phyloP scores from a whole-genome alignment of 2,329 filamentous ascomycete species.

The Cladophialophora bantiana region DNA sequence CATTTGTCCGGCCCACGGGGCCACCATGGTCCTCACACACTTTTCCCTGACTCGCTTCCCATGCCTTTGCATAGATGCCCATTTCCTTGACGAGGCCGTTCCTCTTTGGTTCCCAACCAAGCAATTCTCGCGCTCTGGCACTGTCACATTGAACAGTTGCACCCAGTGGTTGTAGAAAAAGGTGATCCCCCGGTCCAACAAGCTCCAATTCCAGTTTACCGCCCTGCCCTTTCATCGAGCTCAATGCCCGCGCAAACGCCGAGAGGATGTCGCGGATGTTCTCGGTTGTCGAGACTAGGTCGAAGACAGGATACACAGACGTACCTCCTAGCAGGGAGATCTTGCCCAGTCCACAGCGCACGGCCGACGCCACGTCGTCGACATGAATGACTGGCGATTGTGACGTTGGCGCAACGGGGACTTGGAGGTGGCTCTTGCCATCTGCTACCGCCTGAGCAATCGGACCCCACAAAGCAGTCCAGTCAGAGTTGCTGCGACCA shows the following conservation, averaged over 20 bases:
- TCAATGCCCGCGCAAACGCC: not conserved
- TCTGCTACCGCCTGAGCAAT: not conserved
- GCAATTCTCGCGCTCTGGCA: not conserved
- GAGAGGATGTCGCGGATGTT: constrained; percentile 9
- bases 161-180: not conserved
- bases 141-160: not conserved
- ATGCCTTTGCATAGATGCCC: constrained; percentile 1
- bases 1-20: not conserved
- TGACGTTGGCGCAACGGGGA: not conserved
- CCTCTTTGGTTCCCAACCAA: not conserved
- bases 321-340: constrained; percentile 5
- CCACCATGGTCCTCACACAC: not conserved
- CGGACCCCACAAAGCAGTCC: constrained; percentile 3
- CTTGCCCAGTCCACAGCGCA: not conserved
- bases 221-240: not conserved
- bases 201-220: constrained; percentile 4
- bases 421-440: not conserved
- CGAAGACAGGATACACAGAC: constrained; percentile 7
- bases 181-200: not conserved
- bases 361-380: not conserved
- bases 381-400: constrained; percentile 8
- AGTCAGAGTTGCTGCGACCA: not conserved
- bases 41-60: constrained; percentile 7
- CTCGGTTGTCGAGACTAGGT: constrained; percentile 1
- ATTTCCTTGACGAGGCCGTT: not conserved